phyloP scores from a whole-genome alignment of 345 rosid genomes.

The Dipteronia sinensis region DNA sequence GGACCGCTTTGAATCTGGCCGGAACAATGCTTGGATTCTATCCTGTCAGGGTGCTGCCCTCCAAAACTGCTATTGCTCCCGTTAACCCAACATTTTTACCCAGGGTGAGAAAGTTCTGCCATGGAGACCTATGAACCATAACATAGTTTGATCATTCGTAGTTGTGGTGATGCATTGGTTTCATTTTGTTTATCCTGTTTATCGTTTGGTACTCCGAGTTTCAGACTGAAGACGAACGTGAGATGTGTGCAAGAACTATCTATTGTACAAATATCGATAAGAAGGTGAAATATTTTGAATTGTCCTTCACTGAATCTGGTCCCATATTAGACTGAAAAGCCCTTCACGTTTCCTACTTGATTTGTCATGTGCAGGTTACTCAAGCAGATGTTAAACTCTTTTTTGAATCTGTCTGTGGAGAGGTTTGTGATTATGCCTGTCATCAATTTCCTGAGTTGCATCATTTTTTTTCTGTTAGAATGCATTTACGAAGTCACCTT shows the following conservation, averaged over 20 bases:
- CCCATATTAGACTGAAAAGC: slow-evolving; percentile 3
- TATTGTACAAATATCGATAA: slow-evolving; percentile 94
- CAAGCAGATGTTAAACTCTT: slow-evolving; percentile 67
- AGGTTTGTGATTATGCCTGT: slow-evolving; percentile 43
- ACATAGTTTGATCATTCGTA: neutral
- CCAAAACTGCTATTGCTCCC: slow-evolving; percentile 95
- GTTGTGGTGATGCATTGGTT: slow-evolving; percentile 1
- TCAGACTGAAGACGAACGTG: slow-evolving; percentile 90
- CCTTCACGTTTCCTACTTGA: neutral
- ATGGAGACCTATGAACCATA: neutral
- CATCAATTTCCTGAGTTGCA: neutral
- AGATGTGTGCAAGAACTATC: slow-evolving; percentile 91
- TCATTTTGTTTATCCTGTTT: neutral
- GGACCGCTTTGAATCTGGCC: slow-evolving; percentile 67
- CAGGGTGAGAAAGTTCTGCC: slow-evolving; percentile 52
- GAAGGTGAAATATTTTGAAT: slow-evolving; percentile 50
- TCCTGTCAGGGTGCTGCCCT: slow-evolving; percentile 87
- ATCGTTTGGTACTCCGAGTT: slow-evolving; percentile 16
- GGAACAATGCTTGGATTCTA: slow-evolving; percentile 94
- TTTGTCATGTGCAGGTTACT: slow-evolving; percentile 50
- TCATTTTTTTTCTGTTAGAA: neutral
- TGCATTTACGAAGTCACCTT: slow-evolving; percentile 19
- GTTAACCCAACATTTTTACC: slow-evolving; percentile 95
- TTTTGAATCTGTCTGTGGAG: slow-evolving; percentile 76
- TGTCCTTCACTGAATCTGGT: neutral